Base-by-base conservation (phyloP, 2,329 filamentous ascomycete genomes). In the Aspergillus ibericus region DNA sequence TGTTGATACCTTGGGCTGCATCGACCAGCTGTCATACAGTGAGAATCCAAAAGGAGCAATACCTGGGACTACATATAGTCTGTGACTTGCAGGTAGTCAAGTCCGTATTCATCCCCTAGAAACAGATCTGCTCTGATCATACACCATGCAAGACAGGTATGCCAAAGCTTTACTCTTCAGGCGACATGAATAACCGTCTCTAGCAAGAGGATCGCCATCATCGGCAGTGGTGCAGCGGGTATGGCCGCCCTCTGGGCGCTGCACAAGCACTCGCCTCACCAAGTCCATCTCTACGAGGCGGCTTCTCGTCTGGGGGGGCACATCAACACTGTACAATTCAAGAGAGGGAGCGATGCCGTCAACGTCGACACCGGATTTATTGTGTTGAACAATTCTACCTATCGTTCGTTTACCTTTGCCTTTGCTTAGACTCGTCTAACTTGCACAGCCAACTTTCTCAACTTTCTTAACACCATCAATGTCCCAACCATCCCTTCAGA, bases 291-390 rank as follows among this genome's bases (percentile, higher is more conserved):
- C 34, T 57, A 57, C 48, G 55, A 57, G 22, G 47, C 48, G 4
- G 25, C 25, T 16, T 16, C 50, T 25, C 20, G 47, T 35, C 55
- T 57, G 29, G 55, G 55, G n/a, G 55, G 55, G 6, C 55, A 57
- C 15, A 57, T 36, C 16, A 52, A 57, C 22, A 57, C 55, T 4
- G 55, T 51, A 5, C 8, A 42, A 22, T 57, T 52, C n/a, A 25
- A 46, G 18, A 44, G 20, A 8, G 16, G 20, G 5, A 18, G 27
- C 5, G 27, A 40, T 9, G 4, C 16, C 15, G 55, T 57, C 27
- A 27, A 48, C 6, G 55, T 57, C 5, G 55, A 57, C 22, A 57
- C 55, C 8, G 55, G 55, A 20, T 57, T 57, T 20, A 57, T 57
- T 20, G 55, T 52, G 16, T 27, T 50, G 15, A 57, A 57, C 35